phyloP scores from a whole-genome alignment of 2,329 filamentous ascomycete species.

The Xylaria sp. region DNA sequence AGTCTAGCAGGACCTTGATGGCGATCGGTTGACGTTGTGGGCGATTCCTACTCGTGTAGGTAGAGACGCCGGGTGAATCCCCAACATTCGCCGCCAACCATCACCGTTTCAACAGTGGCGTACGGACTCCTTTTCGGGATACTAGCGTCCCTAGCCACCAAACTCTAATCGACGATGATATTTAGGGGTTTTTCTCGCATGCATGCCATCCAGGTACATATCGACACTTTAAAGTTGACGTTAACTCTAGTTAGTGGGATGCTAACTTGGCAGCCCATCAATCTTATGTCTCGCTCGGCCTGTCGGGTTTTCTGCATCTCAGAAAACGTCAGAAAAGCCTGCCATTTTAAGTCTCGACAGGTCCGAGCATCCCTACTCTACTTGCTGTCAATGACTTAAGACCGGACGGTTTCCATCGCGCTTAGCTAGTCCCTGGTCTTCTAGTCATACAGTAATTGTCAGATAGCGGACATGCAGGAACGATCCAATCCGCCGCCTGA shows the following conservation, averaged over 20 bases:
- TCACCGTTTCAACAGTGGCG: too few relatives aligned
- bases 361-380: background rate
- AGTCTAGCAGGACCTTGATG: too few relatives aligned
- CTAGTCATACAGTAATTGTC: background rate
- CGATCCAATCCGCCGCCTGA: conserved; percentile 20
- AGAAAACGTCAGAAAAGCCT: background rate
- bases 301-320: too few relatives aligned
- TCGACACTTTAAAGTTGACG: background rate
- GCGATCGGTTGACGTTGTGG: too few relatives aligned
- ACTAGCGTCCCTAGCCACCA: background rate
- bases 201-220: background rate
- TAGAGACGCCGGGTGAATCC: too few relatives aligned
- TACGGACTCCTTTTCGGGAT: background rate
- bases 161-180: conserved; percentile 10
- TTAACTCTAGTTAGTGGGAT: background rate
- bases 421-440: background rate
- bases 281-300: background rate
- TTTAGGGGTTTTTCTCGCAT: background rate
- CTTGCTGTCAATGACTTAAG: background rate
- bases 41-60: too few relatives aligned
- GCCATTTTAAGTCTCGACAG: background rate
- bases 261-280: background rate
- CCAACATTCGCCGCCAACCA: too few relatives aligned
- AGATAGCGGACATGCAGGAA: background rate
- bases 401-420: background rate